A percentile compares a stretch with the other conserved stretches of the same genome.
phyloP scores from a whole-genome alignment of 371 early-diverging fungal genomes.

The Rhizopus stolonifer region DNA sequence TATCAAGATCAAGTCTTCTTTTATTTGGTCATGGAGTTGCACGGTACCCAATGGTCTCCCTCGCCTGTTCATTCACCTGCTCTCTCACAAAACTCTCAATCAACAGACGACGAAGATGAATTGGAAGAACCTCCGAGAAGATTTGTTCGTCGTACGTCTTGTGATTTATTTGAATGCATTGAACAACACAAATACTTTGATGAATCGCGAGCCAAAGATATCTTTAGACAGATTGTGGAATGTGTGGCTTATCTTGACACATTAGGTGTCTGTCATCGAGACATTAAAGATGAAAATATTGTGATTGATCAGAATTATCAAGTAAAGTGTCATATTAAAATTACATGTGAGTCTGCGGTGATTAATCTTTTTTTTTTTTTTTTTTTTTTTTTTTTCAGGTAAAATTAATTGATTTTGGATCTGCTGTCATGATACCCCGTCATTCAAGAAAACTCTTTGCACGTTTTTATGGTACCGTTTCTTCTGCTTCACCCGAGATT shows the following conservation, averaged over 20 bases:
- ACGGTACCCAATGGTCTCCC: constrained; percentile 68
- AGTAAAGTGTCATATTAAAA: constrained; percentile 16
- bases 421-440: constrained; percentile 42
- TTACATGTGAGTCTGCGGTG: too few relatives aligned
- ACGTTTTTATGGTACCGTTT: constrained; percentile 48
- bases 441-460: constrained; percentile 25
- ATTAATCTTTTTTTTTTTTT: constrained; percentile 1
- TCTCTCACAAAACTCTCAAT: constrained; percentile 31
- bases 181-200: constrained; percentile 65
- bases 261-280: constrained; percentile 62
- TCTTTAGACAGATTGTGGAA: constrained; percentile 73
- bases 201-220: constrained; percentile 56
- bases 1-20: constrained; percentile 66
- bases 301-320: constrained; percentile 65
- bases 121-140: constrained; percentile 24
- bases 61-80: constrained; percentile 27
- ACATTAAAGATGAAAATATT: constrained; percentile 78
- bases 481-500: constrained; percentile 83
- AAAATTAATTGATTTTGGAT: constrained; percentile 85
- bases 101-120: constrained; percentile 28
- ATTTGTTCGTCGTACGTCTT: constrained; percentile 55
- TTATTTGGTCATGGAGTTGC: constrained; percentile 79
- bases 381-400: constrained; percentile 43
- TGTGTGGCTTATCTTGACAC: constrained; percentile 67
- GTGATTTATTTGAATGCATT: constrained; percentile 84